phyloP scores from a whole-genome alignment of 805 yeast species.

The Starmerella kuoi region DNA sequence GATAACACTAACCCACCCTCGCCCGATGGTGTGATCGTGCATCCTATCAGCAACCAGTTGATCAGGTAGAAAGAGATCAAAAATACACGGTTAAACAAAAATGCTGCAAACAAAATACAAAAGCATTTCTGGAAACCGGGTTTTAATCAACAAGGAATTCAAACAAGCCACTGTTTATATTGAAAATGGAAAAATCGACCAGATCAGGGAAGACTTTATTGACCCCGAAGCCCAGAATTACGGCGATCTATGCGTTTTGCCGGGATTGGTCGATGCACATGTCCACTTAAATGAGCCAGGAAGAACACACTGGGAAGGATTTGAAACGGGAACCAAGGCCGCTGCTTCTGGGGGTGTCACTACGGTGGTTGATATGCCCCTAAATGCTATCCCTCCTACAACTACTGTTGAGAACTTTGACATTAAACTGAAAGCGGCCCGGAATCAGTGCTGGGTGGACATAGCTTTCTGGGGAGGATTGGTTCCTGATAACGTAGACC shows the following conservation, averaged over 20 bases:
- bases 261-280: constrained; percentile 88
- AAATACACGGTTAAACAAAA: too few species aligned
- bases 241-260: constrained; percentile 60
- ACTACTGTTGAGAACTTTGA: constrained; percentile 70
- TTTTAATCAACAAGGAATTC: constrained; percentile 22
- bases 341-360: constrained; percentile 97
- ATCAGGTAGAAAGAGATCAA: too few species aligned
- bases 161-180: constrained; percentile 24
- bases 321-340: constrained; percentile 85
- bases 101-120: not conserved
- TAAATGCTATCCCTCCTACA: constrained; percentile 93
- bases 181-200: constrained; percentile 46
- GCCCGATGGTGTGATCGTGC: too few species aligned
- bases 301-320: constrained; percentile 96
- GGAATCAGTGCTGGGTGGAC: constrained; percentile 79
- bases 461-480: constrained; percentile 96
- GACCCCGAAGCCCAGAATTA: constrained; percentile 34
- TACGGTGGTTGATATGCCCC: constrained; percentile 90
- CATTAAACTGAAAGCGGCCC: constrained; percentile 63
- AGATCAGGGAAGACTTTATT: constrained; percentile 20
- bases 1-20: too few species aligned
- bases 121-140: constrained; percentile 16
- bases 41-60: too few species aligned
- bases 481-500: constrained; percentile 61
- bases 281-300: constrained; percentile 96